Base-by-base conservation (phyloP, 345 rosid species). In the Sisymbrium altissimum region DNA sequence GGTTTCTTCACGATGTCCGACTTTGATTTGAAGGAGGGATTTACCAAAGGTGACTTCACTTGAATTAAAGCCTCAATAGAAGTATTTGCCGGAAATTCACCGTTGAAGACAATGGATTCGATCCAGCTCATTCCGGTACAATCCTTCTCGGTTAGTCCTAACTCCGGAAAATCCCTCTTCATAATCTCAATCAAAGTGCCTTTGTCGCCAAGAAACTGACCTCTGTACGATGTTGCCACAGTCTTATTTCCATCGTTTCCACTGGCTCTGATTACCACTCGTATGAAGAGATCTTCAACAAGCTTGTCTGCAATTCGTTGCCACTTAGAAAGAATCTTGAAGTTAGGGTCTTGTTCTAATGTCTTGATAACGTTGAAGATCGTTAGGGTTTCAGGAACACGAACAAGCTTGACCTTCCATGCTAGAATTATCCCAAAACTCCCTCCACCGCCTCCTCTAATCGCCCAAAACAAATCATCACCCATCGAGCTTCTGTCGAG, bases 371-470 rank as follows among this genome's bases (percentile, higher is more conserved):
- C 74, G 0, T 80, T 81, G 68, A 87, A 89, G 54, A 85, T 73
- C 0, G 90, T 85, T 6, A 89, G 81, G 5, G 74, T 83, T 18
- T 68, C 48, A 4, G 92, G 96, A n/a, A 89, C 86, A 6, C 80
- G 84, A 64, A 89, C 92, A 18, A 89, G 66, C 55, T 79, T 83
- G 29, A 89, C 38, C 59, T 89, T 87, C 90, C 89, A 89, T 3
- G 82, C 53, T 19, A 84, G 79, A 9, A 89, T 77, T n/a, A 87
- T 35, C 0, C 95, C 95, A 15, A 87, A 89, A 75, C 87, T 85
- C 1, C 70, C 92, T 27, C 92, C 92, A 32, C 84, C 95, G 0
- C 92, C 95, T 11, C 95, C 95, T 61, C 86, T 59, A 18, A 89
- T 83, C 0, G 92, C 95, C 92, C 92, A 85, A 58, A 87, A 89